These are phyloP conservation scores for Endocalyx cinctus DNA, from an alignment of 2,329 filamentous ascomycete genomes.

Conservation along the genomic window DNA sequence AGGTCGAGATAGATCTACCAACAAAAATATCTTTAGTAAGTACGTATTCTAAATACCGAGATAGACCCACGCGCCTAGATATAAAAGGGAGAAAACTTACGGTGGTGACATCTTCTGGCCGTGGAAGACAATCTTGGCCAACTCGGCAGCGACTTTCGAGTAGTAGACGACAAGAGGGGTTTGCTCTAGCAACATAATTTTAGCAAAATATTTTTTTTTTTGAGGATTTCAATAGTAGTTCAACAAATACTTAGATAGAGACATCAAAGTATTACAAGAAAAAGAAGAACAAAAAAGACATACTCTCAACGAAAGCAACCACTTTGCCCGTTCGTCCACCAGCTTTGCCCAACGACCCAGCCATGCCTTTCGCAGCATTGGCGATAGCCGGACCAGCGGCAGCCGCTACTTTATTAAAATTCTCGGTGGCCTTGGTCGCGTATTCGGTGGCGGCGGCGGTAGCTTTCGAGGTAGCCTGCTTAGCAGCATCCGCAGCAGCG, in stretches of 20 bases:
- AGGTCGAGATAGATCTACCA: constrained; percentile 67
- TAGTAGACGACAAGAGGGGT: constrained; percentile 89
- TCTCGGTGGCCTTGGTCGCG: constrained; percentile 68
- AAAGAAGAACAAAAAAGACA: too few species aligned
- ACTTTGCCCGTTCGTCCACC: constrained; percentile 79
- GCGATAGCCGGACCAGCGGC: constrained; percentile 74
- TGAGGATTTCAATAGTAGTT: too few species aligned
- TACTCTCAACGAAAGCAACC: constrained; percentile 82
- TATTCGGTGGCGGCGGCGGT: constrained; percentile 39
- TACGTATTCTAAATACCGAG: background rate
- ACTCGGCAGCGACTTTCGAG: constrained; percentile 80
- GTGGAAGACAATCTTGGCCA: constrained; percentile 81
- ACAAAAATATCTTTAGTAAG: constrained; percentile 10
- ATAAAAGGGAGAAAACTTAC: constrained; percentile 58
- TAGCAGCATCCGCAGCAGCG: constrained; percentile 33
- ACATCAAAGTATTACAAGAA: too few species aligned
- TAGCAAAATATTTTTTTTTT: too few species aligned
- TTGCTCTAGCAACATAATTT: too few species aligned
- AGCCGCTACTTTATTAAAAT: constrained; percentile 74
- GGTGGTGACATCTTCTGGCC: constrained; percentile 90
- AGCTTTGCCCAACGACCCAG: constrained; percentile 65
- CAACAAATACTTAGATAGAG: too few species aligned
- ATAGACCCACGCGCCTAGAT: background rate
- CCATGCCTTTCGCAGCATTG: constrained; percentile 64
- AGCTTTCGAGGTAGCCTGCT: constrained; percentile 39